These are phyloP conservation scores for Balansia obtecta DNA, from an alignment of 2,329 filamentous ascomycete genomes.

Conservation along the genomic window DNA sequence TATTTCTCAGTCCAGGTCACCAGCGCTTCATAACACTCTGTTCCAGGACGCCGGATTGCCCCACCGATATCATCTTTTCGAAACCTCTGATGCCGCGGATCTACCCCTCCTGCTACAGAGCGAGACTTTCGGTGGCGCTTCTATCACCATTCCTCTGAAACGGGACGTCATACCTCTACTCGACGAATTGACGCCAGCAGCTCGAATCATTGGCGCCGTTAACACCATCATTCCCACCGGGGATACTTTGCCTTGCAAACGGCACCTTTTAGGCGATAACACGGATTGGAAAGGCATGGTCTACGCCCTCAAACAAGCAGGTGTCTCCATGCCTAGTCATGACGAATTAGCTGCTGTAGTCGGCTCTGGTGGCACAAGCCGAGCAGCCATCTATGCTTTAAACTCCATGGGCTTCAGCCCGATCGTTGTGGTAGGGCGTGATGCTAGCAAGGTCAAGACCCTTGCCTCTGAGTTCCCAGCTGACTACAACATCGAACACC, in stretches of 20 bases:
- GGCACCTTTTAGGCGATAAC: constrained; percentile 69
- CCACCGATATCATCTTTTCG: constrained; percentile 64
- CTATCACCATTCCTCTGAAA: constrained; percentile 92
- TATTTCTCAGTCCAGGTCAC: constrained; percentile 70
- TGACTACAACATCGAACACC: constrained; percentile 56
- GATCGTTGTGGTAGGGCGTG: constrained; percentile 78
- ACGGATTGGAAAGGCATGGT: constrained; percentile 95
- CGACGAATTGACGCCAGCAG: constrained; percentile 69
- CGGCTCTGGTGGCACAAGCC: constrained; percentile 81
- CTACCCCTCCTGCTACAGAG: constrained; percentile 54
- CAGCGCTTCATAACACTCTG: constrained; percentile 77
- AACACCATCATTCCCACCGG: constrained; percentile 72
- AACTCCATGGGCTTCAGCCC: constrained; percentile 72
- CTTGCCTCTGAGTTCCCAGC: constrained; percentile 62
- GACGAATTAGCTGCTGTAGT: constrained; percentile 59
- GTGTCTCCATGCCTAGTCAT: constrained; percentile 32
- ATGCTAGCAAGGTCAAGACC: constrained; percentile 50
- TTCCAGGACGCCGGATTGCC: constrained; percentile 70
- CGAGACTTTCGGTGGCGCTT: constrained; percentile 77
- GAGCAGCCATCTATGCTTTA: constrained; percentile 82
- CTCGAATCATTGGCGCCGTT: constrained; percentile 75
- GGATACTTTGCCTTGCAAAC: constrained; percentile 23
- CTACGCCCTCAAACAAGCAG: constrained; percentile 58
- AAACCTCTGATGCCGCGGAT: constrained; percentile 55
- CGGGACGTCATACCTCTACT: constrained; percentile 72